phyloP scores from a whole-genome alignment of 2,329 filamentous ascomycete species.

The Beauveria brongniartii region DNA sequence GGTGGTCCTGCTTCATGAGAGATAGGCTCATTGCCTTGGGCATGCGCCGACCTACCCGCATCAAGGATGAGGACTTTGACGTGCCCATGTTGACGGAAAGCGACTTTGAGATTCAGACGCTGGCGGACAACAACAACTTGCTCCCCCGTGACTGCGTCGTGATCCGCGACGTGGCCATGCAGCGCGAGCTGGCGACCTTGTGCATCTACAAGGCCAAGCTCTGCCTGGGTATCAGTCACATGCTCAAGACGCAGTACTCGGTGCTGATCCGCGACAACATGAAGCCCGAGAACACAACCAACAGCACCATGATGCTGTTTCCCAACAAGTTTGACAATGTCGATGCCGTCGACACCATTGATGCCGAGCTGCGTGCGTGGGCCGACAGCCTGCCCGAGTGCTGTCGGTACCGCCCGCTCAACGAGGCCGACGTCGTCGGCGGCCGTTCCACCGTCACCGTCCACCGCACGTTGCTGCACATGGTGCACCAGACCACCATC shows the following conservation, averaged over 20 bases:
- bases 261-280: slow-evolving; percentile 79
- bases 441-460: slow-evolving; percentile 55
- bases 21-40: slow-evolving; percentile 87
- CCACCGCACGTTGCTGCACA: slow-evolving; percentile 80
- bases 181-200: slow-evolving; percentile 73
- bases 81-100: slow-evolving; percentile 79
- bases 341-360: slow-evolving; percentile 70
- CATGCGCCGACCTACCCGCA: slow-evolving; percentile 85
- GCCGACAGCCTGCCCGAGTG: slow-evolving; percentile 60
- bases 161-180: slow-evolving; percentile 62
- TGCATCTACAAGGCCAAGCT: slow-evolving; percentile 89
- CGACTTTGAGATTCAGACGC: slow-evolving; percentile 72
- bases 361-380: slow-evolving; percentile 74
- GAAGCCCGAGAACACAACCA: slow-evolving; percentile 67
- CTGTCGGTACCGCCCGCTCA: slow-evolving; percentile 58
- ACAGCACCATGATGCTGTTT: slow-evolving; percentile 78
- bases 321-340: slow-evolving; percentile 84
- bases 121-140: slow-evolving; percentile 59
- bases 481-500: slow-evolving; percentile 87
- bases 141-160: slow-evolving; percentile 64
- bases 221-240: slow-evolving; percentile 80
- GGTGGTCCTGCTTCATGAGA: slow-evolving; percentile 97
- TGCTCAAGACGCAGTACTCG: slow-evolving; percentile 86
- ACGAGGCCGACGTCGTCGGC: slow-evolving; percentile 46
- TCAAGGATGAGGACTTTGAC: slow-evolving; percentile 89